Conservation (phyloP, 768 basidiomycete genomes). For the Boletus barrowsii region DNA sequence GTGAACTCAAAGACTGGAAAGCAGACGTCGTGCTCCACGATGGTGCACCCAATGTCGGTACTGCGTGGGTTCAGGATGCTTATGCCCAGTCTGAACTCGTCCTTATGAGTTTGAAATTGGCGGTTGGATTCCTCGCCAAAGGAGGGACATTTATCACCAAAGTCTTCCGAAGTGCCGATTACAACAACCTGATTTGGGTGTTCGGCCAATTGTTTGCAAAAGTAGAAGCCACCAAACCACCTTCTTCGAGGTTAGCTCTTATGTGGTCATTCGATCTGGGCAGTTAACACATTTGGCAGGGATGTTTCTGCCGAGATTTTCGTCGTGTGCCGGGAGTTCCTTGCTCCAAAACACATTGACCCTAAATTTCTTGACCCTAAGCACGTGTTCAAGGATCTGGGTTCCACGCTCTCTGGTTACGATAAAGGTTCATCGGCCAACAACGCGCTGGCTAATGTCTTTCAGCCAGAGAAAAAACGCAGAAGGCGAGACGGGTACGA, state of each 20-base stretch:
- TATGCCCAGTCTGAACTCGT: conserved; percentile 97
- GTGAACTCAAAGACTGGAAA: conserved; percentile 97
- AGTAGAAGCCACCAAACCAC: conserved; percentile 98
- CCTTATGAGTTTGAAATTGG: conserved; percentile 90
- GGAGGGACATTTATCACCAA: conserved; percentile 97
- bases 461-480: conserved; percentile 96
- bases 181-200: conserved; percentile 98
- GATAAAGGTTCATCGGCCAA: conserved; percentile 57
- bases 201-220: conserved; percentile 94
- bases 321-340: conserved; percentile 94
- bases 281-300: conserved; percentile 38
- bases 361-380: conserved; percentile 97
- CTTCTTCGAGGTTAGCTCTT: conserved; percentile 80
- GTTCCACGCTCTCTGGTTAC: conserved; percentile 41
- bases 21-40: conserved; percentile 98
- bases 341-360: conserved; percentile 93
- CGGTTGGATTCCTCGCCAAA: conserved; percentile 89
- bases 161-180: conserved; percentile 97
- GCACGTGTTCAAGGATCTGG: conserved; percentile 94
- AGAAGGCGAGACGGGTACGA: conserved; percentile 92
- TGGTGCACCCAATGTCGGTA: conserved; percentile 98
- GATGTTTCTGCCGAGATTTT: conserved; percentile 99
- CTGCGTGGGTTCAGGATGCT: conserved; percentile 98
- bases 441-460: conserved; percentile 84
- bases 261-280: not conserved